Evolutionary conservation across 2,329 filamentous ascomycete species (phyloP).

Genomic region (Aspergillus versicolor): DNA sequence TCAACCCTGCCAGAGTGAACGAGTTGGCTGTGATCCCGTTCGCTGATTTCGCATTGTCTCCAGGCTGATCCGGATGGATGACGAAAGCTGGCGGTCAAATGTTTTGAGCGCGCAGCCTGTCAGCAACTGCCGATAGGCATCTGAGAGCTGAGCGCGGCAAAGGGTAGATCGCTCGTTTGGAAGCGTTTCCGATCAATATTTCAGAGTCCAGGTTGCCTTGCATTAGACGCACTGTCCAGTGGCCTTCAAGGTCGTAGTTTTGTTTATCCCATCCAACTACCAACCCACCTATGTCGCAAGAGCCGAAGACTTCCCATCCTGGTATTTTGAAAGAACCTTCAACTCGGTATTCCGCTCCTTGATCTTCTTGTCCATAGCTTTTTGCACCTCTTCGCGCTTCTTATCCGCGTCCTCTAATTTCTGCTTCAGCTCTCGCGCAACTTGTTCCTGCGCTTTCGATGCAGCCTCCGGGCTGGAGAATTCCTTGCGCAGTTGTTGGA

Average conservation of each 20-base stretch:
- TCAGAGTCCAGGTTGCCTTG: background rate
- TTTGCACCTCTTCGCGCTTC: slow-evolving; percentile 41
- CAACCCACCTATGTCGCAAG: slow-evolving; percentile 18
- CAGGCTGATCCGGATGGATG: too few relatives aligned
- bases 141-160: background rate
- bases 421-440: slow-evolving; percentile 37
- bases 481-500: slow-evolving; percentile 38
- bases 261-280: background rate
- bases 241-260: background rate
- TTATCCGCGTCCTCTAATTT: slow-evolving; percentile 37
- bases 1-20: background rate
- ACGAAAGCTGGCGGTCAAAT: background rate
- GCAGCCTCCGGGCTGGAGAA: slow-evolving; percentile 36
- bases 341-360: slow-evolving; percentile 44
- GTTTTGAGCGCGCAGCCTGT: background rate
- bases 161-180: background rate
- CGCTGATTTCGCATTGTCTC: background rate
- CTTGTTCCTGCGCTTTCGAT: slow-evolving; percentile 37
- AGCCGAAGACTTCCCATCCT: slow-evolving; percentile 36
- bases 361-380: slow-evolving; percentile 42
- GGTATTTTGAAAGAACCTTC: slow-evolving; percentile 43
- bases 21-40: background rate
- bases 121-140: background rate
- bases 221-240: background rate
- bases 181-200: background rate